Evolutionary conservation across 2,329 filamentous ascomycete genomes (phyloP), one percentile per base, ranked within the genome.

Genomic region (Penicillium sumatraense): DNA sequence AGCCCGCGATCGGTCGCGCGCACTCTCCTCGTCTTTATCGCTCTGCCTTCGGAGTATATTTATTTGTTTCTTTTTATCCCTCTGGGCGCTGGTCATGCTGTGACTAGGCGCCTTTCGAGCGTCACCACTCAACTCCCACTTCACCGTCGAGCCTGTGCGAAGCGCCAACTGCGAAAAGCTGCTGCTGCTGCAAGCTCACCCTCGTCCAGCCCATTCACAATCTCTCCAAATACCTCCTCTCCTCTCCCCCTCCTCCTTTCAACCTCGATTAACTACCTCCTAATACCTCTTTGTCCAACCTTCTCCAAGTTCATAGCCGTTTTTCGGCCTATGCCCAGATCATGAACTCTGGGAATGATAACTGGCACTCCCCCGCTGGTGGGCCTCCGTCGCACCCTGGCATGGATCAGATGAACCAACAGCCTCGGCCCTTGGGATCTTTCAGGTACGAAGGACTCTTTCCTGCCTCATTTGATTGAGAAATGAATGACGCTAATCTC

Each of bases 361-460:
- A 68, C 55, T 77, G 75, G 75, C 74, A 77, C 64, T 70, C 71
- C 51, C 66, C 71, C 48, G 66, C 59, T 24, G 71, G 71, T 66
- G 72, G 73, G 51, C 72, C 72, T 46, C 74, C 73, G 56, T 68
- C 72, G 57, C 75, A 76, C 66, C 71, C 72, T 65, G 70, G 71
- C 61, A 76, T 74, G 69, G 76, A 74, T 58, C 75, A 71, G 60
- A 69, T 75, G 68, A 75, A 64, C 63, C 75, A 74, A 62, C 74
- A 74, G 58, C 69, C 73, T 59, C 72, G 77, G 58, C 72, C 75
- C 40, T 67, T 78, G 62, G 75, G 74, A 40, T 73, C 74, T 24
- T 80, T 77, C 67, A 72, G 74, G 77, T 79, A 75, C 60, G 72
- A 65, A 21, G n/a, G n/a, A n/a, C n/a, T n/a, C n/a, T n/a, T n/a